Conservation (phyloP, 129 eudicot species). For the Scalesia atractyloides region DNA sequence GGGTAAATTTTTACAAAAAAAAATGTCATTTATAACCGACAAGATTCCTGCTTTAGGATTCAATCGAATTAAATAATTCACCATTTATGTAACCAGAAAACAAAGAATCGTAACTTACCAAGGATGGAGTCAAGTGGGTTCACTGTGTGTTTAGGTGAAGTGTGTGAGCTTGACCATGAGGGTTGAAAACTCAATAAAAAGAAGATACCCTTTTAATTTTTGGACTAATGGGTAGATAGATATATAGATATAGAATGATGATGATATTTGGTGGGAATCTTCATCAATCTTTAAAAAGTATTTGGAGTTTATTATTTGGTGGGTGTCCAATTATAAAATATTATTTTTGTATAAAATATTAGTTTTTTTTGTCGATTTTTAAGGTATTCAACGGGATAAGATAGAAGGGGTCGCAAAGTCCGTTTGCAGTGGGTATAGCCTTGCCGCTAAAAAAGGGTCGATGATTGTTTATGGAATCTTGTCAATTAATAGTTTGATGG, state of each 20-base stretch:
- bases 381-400: slow-evolving; percentile 3
- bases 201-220: slow-evolving; percentile 26
- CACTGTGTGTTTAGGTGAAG: slow-evolving; percentile 20
- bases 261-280: slow-evolving; percentile 12
- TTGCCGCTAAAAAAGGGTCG: neutral
- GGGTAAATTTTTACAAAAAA: no score
- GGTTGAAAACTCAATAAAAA: neutral
- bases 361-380: neutral
- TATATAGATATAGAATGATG: slow-evolving; percentile 22
- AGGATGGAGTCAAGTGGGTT: slow-evolving; percentile 14
- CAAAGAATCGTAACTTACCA: slow-evolving; percentile 3
- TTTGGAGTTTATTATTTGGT: neutral
- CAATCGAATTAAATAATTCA: neutral
- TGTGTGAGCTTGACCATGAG: neutral
- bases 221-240: neutral
- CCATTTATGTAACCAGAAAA: neutral
- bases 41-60: slow-evolving; percentile 19
- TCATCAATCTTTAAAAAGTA: neutral
- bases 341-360: neutral
- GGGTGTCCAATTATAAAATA: neutral
- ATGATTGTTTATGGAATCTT: no score
- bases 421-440: neutral
- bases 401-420: neutral
- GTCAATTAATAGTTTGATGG: no score
- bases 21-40: slow-evolving; percentile 1